phyloP scores from a whole-genome alignment of 345 rosid genomes.

The Lepidium sativum region DNA sequence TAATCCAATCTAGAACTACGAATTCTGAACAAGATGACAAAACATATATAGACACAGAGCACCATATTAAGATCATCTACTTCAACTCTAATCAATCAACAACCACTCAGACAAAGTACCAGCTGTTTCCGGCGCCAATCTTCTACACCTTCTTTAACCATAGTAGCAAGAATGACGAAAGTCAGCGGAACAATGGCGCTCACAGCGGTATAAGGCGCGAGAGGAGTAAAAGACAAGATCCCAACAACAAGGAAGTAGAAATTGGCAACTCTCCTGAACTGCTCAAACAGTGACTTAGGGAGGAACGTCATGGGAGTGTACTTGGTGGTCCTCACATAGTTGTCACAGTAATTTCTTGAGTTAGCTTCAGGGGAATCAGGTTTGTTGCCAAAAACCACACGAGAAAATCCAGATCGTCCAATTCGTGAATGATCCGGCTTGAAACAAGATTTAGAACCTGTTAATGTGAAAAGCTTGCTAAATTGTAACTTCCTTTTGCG shows the following conservation, averaged over 20 bases:
- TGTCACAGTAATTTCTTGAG: conserved; percentile 39
- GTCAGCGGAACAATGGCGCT: conserved; percentile 68
- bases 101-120: conserved; percentile 8
- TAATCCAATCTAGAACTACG: neutral
- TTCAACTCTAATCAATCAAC: neutral
- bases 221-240: conserved; percentile 58
- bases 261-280: conserved; percentile 91
- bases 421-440: conserved; percentile 63
- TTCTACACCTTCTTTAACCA: conserved; percentile 85
- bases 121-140: conserved; percentile 81
- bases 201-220: conserved; percentile 62
- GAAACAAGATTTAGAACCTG: conserved; percentile 50
- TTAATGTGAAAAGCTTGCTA: conserved; percentile 66
- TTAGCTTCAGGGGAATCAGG: conserved; percentile 51
- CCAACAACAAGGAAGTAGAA: conserved; percentile 75
- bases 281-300: conserved; percentile 92
- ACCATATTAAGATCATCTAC: neutral
- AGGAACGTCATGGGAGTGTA: conserved; percentile 64
- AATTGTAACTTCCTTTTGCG: conserved; percentile 54
- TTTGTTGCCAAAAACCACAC: conserved; percentile 72
- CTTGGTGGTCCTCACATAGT: conserved; percentile 71
- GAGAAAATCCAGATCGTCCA: conserved; percentile 76
- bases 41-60: neutral
- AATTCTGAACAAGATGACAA: neutral
- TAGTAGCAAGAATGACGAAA: conserved; percentile 64